phyloP scores from a whole-genome alignment of 148 eudicot species.

The Rhododendron williamsianum region DNA sequence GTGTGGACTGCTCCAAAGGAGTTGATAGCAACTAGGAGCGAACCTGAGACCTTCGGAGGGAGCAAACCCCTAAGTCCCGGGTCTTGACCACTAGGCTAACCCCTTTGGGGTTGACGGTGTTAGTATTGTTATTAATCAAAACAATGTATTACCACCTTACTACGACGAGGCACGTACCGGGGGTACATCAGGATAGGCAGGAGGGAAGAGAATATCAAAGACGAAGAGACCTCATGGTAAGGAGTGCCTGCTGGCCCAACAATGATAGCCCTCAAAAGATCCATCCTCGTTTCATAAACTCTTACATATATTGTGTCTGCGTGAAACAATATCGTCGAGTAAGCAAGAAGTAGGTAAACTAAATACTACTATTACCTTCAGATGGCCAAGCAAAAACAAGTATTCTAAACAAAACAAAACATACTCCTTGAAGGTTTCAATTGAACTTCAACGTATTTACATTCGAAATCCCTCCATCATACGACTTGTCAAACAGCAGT shows the following conservation, averaged over 20 bases:
- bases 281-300: conserved; percentile 65
- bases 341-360: background rate
- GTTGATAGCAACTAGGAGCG: background rate
- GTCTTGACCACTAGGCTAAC: background rate
- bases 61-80: background rate
- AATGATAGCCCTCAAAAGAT: conserved; percentile 75
- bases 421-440: background rate
- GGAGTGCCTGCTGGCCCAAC: conserved; percentile 80
- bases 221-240: conserved; percentile 83
- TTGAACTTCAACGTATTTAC: background rate
- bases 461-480: background rate
- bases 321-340: background rate
- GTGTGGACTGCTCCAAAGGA: background rate
- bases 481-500: background rate
- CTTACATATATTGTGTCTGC: conserved; percentile 64
- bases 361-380: background rate
- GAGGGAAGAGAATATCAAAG: conserved; percentile 64
- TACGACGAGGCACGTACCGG: conserved; percentile 41
- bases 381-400: background rate
- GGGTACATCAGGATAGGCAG: conserved; percentile 56
- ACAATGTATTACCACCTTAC: background rate
- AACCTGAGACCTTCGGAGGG: background rate
- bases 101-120: background rate
- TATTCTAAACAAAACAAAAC: background rate
- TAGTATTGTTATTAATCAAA: background rate